A percentile compares a stretch with the other conserved stretches of the same genome.
Conservation (phyloP, 108 stramenopile genomes). For the Cyclotella cryptica region DNA sequence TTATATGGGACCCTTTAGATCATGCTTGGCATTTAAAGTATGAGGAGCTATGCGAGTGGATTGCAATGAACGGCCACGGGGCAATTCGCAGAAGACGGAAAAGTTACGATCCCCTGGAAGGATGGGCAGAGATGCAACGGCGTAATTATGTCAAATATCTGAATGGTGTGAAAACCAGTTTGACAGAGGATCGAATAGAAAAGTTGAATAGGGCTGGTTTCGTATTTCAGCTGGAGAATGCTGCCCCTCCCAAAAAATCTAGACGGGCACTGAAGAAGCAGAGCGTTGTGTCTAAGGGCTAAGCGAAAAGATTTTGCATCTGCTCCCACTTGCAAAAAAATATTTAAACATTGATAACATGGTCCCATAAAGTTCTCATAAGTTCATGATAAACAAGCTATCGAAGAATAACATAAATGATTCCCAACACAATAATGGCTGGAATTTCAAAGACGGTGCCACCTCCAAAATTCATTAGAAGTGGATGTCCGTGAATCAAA, state of each 20-base stretch:
- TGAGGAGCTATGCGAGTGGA: conserved; percentile 41
- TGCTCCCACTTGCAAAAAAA: too few relatives aligned
- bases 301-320: not conserved
- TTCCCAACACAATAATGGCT: conserved; percentile 54
- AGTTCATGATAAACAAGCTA: not conserved
- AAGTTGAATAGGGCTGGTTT: conserved; percentile 74
- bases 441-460: conserved; percentile 62
- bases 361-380: not conserved
- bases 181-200: conserved; percentile 77
- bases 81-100: conserved; percentile 17
- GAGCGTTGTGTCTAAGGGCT: not conserved
- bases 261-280: not conserved
- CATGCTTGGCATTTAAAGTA: conserved; percentile 45
- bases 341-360: not conserved
- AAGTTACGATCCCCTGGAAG: conserved; percentile 56
- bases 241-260: not conserved
- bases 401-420: conserved; percentile 55
- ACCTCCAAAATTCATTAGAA: conserved; percentile 67
- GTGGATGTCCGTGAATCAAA: conserved; percentile 57
- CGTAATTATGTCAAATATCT: conserved; percentile 59
- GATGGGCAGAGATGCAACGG: conserved; percentile 78
- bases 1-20: conserved; percentile 47
- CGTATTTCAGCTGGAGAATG: conserved; percentile 25
- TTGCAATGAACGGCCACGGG: conserved; percentile 43
- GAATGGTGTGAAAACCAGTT: conserved; percentile 65